Evolutionary conservation across 2,329 filamentous ascomycete species (phyloP).

Genomic region (Cladobotryum protrusum): DNA sequence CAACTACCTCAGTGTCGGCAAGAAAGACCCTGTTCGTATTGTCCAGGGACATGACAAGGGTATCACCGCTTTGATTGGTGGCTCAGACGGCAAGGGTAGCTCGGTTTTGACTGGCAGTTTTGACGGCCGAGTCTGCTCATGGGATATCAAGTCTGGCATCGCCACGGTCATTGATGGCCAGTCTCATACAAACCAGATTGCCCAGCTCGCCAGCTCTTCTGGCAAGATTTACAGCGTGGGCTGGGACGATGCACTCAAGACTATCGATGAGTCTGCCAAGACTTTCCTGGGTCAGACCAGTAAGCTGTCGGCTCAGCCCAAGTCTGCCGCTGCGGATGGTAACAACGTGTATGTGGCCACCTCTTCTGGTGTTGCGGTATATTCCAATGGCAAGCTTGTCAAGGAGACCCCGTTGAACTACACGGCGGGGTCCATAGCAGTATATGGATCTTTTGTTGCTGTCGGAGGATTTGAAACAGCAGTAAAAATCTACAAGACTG

Average conservation of each 20-base stretch:
- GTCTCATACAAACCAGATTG: slow-evolving; percentile 78
- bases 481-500: slow-evolving; percentile 63
- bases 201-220: slow-evolving; percentile 59
- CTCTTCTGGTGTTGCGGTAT: slow-evolving; percentile 44
- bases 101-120: slow-evolving; percentile 87
- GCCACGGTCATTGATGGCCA: slow-evolving; percentile 72
- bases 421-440: slow-evolving; percentile 65
- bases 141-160: slow-evolving; percentile 67
- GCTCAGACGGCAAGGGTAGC: slow-evolving; percentile 46
- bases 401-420: slow-evolving; percentile 55
- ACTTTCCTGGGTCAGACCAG: slow-evolving; percentile 65
- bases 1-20: slow-evolving; percentile 76
- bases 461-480: slow-evolving; percentile 69
- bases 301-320: slow-evolving; percentile 74
- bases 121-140: slow-evolving; percentile 79
- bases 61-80: slow-evolving; percentile 63
- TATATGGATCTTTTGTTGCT: slow-evolving; percentile 60
- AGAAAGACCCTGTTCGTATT: slow-evolving; percentile 59
- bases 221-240: slow-evolving; percentile 76
- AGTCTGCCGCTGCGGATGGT: slow-evolving; percentile 56
- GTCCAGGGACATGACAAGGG: slow-evolving; percentile 88
- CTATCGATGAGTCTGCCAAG: slow-evolving; percentile 65
- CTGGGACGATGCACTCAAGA: slow-evolving; percentile 89
- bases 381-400: slow-evolving; percentile 55
- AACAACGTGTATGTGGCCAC: slow-evolving; percentile 53